Base-by-base conservation (phyloP, 306 rosid genomes). In the Cicer bijugum region DNA sequence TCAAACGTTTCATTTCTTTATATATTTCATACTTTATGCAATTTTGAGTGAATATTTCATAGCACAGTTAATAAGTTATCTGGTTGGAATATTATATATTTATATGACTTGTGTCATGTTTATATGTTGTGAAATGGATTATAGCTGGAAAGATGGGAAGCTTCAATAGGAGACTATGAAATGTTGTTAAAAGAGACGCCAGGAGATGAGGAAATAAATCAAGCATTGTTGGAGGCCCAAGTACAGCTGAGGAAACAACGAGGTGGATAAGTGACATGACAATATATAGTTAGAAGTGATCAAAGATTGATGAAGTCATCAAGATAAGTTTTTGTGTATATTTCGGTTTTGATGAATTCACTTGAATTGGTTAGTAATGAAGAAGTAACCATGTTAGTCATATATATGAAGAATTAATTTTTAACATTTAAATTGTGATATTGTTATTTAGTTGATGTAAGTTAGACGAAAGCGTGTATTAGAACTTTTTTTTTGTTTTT, bases 81-180 rank as follows among this genome's bases (percentile, higher is more conserved):
- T 64, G 16, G 38, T 71, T 2, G 5, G 5, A 19, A 33, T 12
- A 2, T 19, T 51, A 48, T 52, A 47, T 17, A 33, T 15, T 15
- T 23, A 20, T 61, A 20, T 69, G 71, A 78, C 76, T 11, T 42
- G 0, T n/a, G 11, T 15, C 6, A 62, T 47, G 55, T 57, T 62
- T 74, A 7, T 60, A 56, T 75, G 6, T 63, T 69, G 39, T 53
- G 8, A 15, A 60, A 84, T 80, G 4, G 40, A 1, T 59, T 9
- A 12, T 63, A 93, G 98, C 78, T 93, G 88, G 83, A 62, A 80
- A 89, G 78, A 77, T 93, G 92, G 97, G 90, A 88, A 77, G 85
- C 92, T 71, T 84, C 97, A 16, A 63, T 88, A 53, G 77, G 75
- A 74, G 98, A 93, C 81, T 93, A 91, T 7, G 87, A 93, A 75